Percentiles rank a stretch among this genome's conserved stretches.
Evolutionary conservation across 2,329 filamentous ascomycete genomes (phyloP).

Genomic region (Botrytis galanthina): DNA sequence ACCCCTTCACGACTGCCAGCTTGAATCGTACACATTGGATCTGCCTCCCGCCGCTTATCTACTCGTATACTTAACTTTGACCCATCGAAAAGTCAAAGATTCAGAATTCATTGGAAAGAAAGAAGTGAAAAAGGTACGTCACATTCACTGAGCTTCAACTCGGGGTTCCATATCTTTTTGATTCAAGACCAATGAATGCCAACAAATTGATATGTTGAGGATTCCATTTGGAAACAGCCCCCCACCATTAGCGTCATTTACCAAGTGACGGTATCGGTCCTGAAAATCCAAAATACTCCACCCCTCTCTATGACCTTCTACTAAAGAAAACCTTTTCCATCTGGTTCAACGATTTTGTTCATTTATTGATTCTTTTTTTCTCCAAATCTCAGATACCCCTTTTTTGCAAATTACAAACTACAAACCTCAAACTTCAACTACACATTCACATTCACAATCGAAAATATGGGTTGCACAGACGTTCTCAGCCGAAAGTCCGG

Average conservation of each 20-base stretch:
- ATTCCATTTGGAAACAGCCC: slow-evolving; percentile 18
- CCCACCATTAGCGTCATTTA: slow-evolving; percentile 28
- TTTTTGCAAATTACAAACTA: slow-evolving; percentile 20
- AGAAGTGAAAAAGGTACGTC: slow-evolving; percentile 2
- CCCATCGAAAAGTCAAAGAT: neutral
- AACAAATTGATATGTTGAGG: slow-evolving; percentile 16
- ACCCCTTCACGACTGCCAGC: neutral
- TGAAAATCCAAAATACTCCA: slow-evolving; percentile 22
- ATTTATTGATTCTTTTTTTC: slow-evolving; percentile 22
- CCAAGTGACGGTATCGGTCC: slow-evolving; percentile 26
- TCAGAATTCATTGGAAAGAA: neutral
- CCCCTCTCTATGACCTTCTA: slow-evolving; percentile 7
- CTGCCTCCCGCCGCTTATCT: neutral
- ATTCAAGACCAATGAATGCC: slow-evolving; percentile 4
- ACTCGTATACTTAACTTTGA: neutral
- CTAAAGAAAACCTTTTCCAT: slow-evolving; percentile 21
- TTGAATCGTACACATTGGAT: neutral
- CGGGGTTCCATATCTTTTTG: slow-evolving; percentile 15
- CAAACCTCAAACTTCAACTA: slow-evolving; percentile 20
- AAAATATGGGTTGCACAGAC: slow-evolving; percentile 48
- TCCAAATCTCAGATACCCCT: slow-evolving; percentile 14
- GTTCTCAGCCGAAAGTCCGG: slow-evolving; percentile 62
- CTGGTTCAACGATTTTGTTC: slow-evolving; percentile 1
- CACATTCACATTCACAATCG: slow-evolving; percentile 20
- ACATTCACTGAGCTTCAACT: neutral